Evolutionary conservation across 306 rosid species (phyloP).

Genomic region (Rubus idaeus): DNA sequence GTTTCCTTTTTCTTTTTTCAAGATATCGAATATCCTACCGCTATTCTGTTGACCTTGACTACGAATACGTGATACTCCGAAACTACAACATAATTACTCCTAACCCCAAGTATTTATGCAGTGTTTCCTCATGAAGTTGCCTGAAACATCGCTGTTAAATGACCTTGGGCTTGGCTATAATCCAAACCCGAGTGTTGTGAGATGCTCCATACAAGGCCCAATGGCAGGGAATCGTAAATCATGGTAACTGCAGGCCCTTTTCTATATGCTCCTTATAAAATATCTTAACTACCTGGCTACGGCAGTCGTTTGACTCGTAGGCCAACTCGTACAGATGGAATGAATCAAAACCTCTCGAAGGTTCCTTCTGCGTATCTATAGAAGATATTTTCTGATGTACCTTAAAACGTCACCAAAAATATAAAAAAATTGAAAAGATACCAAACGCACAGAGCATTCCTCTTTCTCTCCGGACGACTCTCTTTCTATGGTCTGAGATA

Average conservation of each 20-base stretch:
- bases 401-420: background rate
- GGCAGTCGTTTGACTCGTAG: background rate
- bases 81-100: too few species aligned
- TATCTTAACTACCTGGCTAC: slow-evolving; percentile 35
- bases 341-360: slow-evolving; percentile 44
- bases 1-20: too few species aligned
- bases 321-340: background rate
- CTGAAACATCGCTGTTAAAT: too few species aligned
- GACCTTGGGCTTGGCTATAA: background rate
- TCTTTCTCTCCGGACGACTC: background rate
- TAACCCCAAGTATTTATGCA: too few species aligned
- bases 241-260: background rate
- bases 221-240: slow-evolving; percentile 40
- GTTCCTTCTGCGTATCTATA: slow-evolving; percentile 33
- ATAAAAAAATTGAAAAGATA: background rate
- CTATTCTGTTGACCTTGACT: background rate
- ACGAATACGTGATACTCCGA: background rate
- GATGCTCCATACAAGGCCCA: background rate
- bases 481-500: slow-evolving; percentile 5
- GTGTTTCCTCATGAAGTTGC: too few species aligned
- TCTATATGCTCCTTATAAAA: slow-evolving; percentile 15
- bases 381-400: slow-evolving; percentile 52
- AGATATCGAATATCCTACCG: background rate
- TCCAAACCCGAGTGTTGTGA: too few species aligned
- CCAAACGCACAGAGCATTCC: background rate